Percentiles rank a stretch among this genome's conserved stretches.
These are phyloP conservation scores for Thymus quinquecostatus DNA, from an alignment of 257 asterid species.

Conservation along the genomic window DNA sequence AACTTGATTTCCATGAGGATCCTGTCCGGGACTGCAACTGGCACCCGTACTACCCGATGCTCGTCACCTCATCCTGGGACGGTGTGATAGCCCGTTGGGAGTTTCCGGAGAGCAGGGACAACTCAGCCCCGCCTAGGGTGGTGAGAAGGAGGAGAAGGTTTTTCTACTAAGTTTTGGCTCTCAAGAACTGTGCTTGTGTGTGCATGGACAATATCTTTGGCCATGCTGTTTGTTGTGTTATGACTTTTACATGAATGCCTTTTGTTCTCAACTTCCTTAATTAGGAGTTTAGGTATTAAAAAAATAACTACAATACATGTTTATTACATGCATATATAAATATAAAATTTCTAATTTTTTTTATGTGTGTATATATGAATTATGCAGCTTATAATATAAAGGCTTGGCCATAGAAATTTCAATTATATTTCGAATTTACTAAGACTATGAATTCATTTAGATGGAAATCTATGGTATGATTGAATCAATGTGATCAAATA, in stretches of 20 bases:
- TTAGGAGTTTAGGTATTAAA: too few species aligned
- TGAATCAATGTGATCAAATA: too few species aligned
- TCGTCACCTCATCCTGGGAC: conserved; percentile 91
- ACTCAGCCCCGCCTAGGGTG: conserved; percentile 27
- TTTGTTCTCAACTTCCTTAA: too few species aligned
- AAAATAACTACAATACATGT: not conserved
- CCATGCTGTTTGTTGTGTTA: too few species aligned
- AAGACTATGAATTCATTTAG: too few species aligned
- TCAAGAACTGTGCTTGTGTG: not conserved
- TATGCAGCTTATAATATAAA: not conserved
- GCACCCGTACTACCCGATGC: conserved; percentile 86
- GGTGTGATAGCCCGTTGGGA: conserved; percentile 84
- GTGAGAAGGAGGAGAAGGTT: conserved; percentile 46
- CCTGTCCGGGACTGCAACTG: conserved; percentile 90
- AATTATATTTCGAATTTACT: not conserved
- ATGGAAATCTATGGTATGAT: too few species aligned
- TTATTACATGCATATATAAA: not conserved
- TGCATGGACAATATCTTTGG: not conserved
- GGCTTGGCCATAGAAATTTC: not conserved
- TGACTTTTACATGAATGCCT: too few species aligned
- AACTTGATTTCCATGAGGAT: conserved; percentile 74
- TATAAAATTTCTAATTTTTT: not conserved
- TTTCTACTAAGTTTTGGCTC: conserved; percentile 31
- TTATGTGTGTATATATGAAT: not conserved
- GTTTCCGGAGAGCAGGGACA: conserved; percentile 56